Evolutionary conservation across 2,329 filamentous ascomycete genomes (phyloP).

Genomic region (Drechslera avenae): DNA sequence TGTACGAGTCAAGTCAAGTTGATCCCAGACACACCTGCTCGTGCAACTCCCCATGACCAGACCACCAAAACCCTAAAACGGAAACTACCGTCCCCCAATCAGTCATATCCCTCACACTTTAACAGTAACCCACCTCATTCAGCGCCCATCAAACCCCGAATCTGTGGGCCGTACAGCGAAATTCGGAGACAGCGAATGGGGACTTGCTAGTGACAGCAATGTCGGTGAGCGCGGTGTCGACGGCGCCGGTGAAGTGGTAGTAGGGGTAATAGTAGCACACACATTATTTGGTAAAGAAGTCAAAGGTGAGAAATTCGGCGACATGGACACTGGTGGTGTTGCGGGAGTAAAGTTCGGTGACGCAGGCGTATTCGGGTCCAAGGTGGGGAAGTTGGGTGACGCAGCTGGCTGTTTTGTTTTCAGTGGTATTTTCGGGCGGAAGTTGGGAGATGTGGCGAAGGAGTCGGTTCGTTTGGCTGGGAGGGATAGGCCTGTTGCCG

Average conservation of each 20-base stretch:
- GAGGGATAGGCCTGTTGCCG: constrained; percentile 2
- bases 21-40: too few species aligned
- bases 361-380: background rate
- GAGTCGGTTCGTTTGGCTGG: constrained; percentile 20
- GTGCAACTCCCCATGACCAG: too few species aligned
- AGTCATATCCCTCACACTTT: too few species aligned
- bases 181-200: constrained; percentile 6
- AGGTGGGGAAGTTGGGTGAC: constrained; percentile 6
- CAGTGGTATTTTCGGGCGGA: constrained; percentile 9
- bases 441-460: constrained; percentile 23
- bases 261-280: too few species aligned
- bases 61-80: too few species aligned
- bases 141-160: background rate
- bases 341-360: constrained; percentile 14
- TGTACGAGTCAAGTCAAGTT: too few species aligned
- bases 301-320: constrained; percentile 4
- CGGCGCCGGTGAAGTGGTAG: too few species aligned
- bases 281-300: constrained; percentile 21
- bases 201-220: background rate
- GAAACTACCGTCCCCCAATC: too few species aligned
- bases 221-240: background rate
- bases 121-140: too few species aligned
- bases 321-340: background rate
- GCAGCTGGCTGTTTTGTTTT: constrained; percentile 1
- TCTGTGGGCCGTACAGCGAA: constrained; percentile 3